These are phyloP conservation scores for Anisodus tanguticus DNA, from an alignment of 257 asterid species.

Conservation along the genomic window DNA sequence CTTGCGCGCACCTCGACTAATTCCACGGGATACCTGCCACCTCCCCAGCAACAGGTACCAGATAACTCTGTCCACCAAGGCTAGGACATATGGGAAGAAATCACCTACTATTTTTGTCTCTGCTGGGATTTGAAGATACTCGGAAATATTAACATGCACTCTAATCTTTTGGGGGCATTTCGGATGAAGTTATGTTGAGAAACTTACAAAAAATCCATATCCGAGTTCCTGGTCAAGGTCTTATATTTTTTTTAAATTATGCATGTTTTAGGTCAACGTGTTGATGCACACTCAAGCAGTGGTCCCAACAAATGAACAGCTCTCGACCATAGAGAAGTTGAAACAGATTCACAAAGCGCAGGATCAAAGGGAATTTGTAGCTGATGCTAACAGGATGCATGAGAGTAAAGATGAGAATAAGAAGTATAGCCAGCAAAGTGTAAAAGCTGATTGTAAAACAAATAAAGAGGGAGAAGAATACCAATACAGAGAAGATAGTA, in stretches of 20 bases:
- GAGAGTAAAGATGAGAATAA: slow-evolving; percentile 26
- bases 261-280: slow-evolving; percentile 63
- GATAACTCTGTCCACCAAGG: too few species aligned
- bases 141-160: background rate
- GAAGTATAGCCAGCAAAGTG: background rate
- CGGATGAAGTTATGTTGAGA: background rate
- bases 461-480: background rate
- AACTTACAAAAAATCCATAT: background rate
- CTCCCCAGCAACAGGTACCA: too few species aligned
- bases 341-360: slow-evolving; percentile 35
- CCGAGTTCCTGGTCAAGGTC: background rate
- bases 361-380: slow-evolving; percentile 30
- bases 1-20: too few species aligned
- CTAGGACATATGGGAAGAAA: too few species aligned
- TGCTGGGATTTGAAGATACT: too few species aligned
- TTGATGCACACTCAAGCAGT: slow-evolving; percentile 60
- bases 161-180: background rate
- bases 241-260: slow-evolving; percentile 28
- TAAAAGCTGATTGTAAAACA: background rate
- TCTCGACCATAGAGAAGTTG: slow-evolving; percentile 41
- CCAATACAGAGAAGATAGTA: background rate
- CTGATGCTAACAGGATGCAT: background rate
- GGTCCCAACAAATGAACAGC: slow-evolving; percentile 36
- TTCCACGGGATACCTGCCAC: too few species aligned
- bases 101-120: too few species aligned